phyloP scores from a whole-genome alignment of 2,329 filamentous ascomycete species.

The Cercospora berteroae region DNA sequence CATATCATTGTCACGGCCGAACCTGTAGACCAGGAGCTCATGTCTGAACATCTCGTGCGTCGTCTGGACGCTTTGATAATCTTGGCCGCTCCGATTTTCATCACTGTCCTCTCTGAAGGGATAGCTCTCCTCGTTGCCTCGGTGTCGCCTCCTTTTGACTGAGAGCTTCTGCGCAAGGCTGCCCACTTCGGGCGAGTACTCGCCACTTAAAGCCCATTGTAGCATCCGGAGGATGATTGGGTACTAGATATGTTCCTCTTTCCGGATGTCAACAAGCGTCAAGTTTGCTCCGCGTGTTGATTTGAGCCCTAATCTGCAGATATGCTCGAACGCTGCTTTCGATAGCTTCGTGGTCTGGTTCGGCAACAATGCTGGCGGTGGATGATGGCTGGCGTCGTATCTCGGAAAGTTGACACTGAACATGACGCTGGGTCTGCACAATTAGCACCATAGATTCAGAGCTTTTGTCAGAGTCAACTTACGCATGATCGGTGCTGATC shows the following conservation, averaged over 20 bases:
- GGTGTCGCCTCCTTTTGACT: neutral
- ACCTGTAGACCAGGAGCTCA: neutral
- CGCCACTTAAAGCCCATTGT: neutral
- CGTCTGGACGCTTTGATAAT: neutral
- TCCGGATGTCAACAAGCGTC: neutral
- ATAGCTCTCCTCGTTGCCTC: neutral
- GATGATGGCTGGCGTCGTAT: neutral
- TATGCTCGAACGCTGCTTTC: neutral
- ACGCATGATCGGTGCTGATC: neutral
- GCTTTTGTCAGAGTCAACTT: neutral
- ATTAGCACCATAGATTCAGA: neutral
- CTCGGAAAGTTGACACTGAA: neutral
- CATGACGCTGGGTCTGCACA: neutral
- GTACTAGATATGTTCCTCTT: neutral
- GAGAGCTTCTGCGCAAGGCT: neutral
- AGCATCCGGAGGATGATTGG: neutral
- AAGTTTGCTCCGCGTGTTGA: neutral
- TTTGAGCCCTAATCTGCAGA: neutral
- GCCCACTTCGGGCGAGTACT: neutral
- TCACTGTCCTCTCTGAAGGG: neutral
- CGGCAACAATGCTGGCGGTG: neutral
- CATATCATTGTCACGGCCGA: neutral
- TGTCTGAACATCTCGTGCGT: neutral
- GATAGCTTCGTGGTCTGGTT: neutral
- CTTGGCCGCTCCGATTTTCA: neutral